Evolutionary conservation across 2,329 filamentous ascomycete species (phyloP).

Genomic region (Penicillium decumbens): DNA sequence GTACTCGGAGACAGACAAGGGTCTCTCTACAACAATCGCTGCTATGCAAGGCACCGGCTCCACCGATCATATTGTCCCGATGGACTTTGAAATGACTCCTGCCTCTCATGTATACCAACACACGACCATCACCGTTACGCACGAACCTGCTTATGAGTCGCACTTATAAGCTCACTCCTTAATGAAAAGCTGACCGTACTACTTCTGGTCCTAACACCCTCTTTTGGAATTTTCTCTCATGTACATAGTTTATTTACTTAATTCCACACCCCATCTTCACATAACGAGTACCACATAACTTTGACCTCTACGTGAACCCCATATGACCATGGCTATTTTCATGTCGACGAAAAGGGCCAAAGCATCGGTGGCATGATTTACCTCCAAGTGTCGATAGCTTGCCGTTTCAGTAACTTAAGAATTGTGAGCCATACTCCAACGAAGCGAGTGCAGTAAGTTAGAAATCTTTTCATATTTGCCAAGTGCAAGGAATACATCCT

Average conservation of each 20-base stretch:
- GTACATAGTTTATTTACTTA: neutral
- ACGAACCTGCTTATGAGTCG: slow-evolving; percentile 7
- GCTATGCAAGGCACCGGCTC: slow-evolving; percentile 5
- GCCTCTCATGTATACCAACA: slow-evolving; percentile 13
- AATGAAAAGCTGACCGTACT: neutral
- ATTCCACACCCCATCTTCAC: neutral
- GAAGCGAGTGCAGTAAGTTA: neutral
- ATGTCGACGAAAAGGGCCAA: neutral
- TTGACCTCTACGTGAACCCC: neutral
- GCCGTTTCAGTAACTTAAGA: neutral
- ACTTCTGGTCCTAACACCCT: neutral
- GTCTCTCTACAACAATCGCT: slow-evolving; percentile 9
- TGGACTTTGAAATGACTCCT: slow-evolving; percentile 2
- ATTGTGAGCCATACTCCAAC: neutral
- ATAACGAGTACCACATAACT: neutral
- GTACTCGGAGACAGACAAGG: slow-evolving; percentile 6
- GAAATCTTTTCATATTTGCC: slow-evolving; percentile 12
- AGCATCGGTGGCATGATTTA: neutral
- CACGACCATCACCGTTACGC: slow-evolving; percentile 14
- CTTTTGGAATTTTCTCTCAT: neutral
- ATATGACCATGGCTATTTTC: neutral
- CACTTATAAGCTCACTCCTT: neutral
- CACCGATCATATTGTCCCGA: slow-evolving; percentile 9
- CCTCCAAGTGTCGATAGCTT: neutral
- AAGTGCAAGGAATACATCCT: slow-evolving; percentile 9